Evolutionary conservation across 2,329 filamentous ascomycete genomes (phyloP).

Genomic region (Mollisia scopiformis): DNA sequence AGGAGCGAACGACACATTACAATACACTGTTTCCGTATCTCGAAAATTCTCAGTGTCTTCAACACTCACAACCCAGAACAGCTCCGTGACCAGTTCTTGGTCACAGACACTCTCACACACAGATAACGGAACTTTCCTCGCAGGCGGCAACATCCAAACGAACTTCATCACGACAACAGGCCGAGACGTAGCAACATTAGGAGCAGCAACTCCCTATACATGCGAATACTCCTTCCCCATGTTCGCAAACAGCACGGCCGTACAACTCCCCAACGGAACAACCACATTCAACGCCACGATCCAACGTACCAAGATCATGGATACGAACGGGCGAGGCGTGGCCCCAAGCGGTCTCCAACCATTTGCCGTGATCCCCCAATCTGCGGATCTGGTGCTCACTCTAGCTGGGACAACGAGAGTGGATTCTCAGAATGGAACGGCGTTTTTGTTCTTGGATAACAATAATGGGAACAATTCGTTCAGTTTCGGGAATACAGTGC

Average conservation of each 20-base stretch:
- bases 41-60: conserved; percentile 56
- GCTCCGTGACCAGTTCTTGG: conserved; percentile 50
- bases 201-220: conserved; percentile 24
- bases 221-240: conserved; percentile 22
- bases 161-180: conserved; percentile 54
- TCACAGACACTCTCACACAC: conserved; percentile 57
- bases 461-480: conserved; percentile 47
- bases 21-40: conserved; percentile 56
- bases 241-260: conserved; percentile 8
- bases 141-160: conserved; percentile 54
- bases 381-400: conserved; percentile 17
- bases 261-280: conserved; percentile 2
- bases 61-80: conserved; percentile 49
- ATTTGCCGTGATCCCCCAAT: conserved; percentile 42
- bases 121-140: conserved; percentile 53
- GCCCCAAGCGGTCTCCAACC: conserved; percentile 63
- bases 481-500: conserved; percentile 52
- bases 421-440: conserved; percentile 59
- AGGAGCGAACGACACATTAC: conserved; percentile 59
- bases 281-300: conserved; percentile 2
- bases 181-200: conserved; percentile 14
- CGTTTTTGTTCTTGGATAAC: conserved; percentile 48
- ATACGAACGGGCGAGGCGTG: conserved; percentile 46
- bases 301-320: conserved; percentile 30
- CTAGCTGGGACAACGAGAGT: conserved; percentile 43